Base-by-base conservation (phyloP, 352 stramenopile genomes). In the Phytophthora palmivora region DNA sequence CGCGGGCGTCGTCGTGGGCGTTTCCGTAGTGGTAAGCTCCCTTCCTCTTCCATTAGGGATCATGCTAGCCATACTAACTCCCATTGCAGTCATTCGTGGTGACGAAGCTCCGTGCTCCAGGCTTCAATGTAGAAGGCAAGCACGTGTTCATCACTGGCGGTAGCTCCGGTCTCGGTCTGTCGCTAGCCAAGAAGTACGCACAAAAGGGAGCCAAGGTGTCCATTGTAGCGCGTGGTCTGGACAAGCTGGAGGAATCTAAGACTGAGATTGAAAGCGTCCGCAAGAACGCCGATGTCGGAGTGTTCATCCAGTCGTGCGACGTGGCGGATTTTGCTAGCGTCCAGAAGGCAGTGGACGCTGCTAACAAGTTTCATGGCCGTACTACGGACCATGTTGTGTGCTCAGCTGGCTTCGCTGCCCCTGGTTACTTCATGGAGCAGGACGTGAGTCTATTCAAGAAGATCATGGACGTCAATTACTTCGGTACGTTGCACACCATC, bases 391-490 rank as follows among this genome's bases (percentile, higher is more conserved):
- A 94, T 48, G 47, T 95, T 38, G 24, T 96, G 9, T 93, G 83
- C 59, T 85, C 73, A 18, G 88, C 88, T 4, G 86, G 86, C 3
- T 62, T 83, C 18, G 72, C 82, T 32, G 42, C 70, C 1, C 81
- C 85, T 4, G 86, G 84, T 18, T 92, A 92, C 67, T 88, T 97
- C 59, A 16, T 93, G 38, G 79, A 94, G 12, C 78, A 89, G 44
- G 82, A 92, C 32, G 67, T 93, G 42, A 75, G 62, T 39, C 68
- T 92, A 14, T 87, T 83, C 75, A 83, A 73, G 69, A 81, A 84
- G 69, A 87, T 88, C 44, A 95, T 95, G 82, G 84, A 95, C 50
- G 71, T 95, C 46, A 94, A 96, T 70, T 96, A 94, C 77, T 92
- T 96, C 57, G 86, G 86, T 28, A 82, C 83, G 41, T 66, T 96